Evolutionary conservation across 2,329 filamentous ascomycete genomes (phyloP).

Genomic region (Monosporascus ibericus): DNA sequence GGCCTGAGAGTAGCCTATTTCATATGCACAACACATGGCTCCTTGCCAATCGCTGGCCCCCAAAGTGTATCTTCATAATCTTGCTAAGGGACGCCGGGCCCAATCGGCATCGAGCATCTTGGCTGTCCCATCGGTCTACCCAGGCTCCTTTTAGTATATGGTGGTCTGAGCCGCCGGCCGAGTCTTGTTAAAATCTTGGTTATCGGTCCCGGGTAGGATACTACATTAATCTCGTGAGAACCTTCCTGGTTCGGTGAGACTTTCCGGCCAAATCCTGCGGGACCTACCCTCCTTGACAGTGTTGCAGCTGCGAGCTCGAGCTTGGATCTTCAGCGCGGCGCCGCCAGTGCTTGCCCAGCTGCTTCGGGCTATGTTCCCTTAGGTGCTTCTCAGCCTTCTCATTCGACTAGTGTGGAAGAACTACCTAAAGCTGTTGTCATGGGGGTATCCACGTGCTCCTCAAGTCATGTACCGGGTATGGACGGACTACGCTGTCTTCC

Average conservation of each 20-base stretch:
- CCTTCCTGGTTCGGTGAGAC: background rate
- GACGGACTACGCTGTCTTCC: background rate
- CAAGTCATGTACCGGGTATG: background rate
- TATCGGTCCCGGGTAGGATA: background rate
- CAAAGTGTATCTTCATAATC: slow-evolving; percentile 8
- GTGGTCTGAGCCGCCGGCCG: background rate
- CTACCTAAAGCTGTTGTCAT: background rate
- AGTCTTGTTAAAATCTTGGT: background rate
- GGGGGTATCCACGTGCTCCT: background rate
- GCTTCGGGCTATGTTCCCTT: background rate
- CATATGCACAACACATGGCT: slow-evolving; percentile 16
- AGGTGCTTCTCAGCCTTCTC: background rate
- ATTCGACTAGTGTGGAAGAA: background rate
- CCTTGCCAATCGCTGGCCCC: slow-evolving; percentile 16
- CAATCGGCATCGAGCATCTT: background rate
- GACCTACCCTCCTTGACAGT: background rate
- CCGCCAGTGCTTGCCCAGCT: background rate
- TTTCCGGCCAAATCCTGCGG: background rate
- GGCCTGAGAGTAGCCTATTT: slow-evolving; percentile 15
- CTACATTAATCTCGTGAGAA: background rate
- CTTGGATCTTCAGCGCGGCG: background rate
- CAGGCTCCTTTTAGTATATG: background rate
- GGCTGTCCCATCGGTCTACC: background rate
- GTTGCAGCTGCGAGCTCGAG: background rate
- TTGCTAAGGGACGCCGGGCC: background rate